Conservation (phyloP, 495 filamentous ascomycete species). For the Penicillium verhagenii region DNA sequence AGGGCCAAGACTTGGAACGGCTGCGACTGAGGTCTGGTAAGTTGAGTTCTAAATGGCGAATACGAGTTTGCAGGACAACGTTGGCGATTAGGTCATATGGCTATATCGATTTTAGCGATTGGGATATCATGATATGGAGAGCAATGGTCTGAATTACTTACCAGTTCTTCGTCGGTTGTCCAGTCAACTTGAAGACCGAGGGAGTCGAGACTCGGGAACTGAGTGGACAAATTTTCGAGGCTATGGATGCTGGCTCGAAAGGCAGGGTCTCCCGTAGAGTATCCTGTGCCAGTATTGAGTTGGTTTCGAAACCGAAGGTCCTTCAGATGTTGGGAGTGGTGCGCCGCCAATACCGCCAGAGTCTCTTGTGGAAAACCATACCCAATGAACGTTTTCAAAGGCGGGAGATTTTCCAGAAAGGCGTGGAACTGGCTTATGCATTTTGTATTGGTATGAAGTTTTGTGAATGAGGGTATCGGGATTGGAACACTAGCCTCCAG, state of each 20-base stretch:
- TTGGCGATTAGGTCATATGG: background rate
- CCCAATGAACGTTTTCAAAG: background rate
- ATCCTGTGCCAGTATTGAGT: too few species aligned
- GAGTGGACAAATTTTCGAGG: background rate
- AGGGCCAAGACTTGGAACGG: background rate
- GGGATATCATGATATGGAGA: too few species aligned
- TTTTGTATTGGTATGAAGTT: background rate
- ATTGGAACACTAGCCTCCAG: too few species aligned
- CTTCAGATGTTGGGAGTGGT: background rate
- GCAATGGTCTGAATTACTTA: background rate
- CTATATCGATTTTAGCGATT: background rate
- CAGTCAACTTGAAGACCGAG: background rate
- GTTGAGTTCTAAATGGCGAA: background rate
- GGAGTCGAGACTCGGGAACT: background rate
- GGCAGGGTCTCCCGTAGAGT: too few species aligned
- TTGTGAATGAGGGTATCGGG: too few species aligned
- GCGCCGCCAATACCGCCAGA: background rate
- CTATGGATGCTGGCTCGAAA: background rate
- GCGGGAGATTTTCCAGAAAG: background rate
- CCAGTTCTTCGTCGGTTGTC: background rate
- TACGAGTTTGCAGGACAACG: background rate
- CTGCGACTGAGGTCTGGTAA: background rate
- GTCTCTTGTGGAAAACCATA: background rate
- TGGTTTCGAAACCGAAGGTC: background rate
- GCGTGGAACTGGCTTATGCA: background rate